Conservation (phyloP, 306 rosid genomes). For the Quercus ilex region DNA sequence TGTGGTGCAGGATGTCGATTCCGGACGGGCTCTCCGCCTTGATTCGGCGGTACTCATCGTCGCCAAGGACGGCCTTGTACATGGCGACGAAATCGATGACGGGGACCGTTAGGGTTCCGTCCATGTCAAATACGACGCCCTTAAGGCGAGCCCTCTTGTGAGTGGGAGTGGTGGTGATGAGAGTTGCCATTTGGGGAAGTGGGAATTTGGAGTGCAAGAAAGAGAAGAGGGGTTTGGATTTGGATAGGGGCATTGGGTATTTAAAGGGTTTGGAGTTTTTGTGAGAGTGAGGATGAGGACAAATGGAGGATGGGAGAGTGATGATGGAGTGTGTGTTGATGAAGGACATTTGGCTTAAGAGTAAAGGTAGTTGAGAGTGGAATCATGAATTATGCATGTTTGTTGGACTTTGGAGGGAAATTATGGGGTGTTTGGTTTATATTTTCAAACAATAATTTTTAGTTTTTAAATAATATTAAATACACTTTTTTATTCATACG, state of each 20-base stretch:
- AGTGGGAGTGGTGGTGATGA: not conserved
- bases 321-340: not conserved
- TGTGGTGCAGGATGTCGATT: slow-evolving; percentile 68
- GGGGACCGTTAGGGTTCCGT: slow-evolving; percentile 92
- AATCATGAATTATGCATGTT: not conserved
- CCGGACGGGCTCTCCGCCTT: slow-evolving; percentile 61
- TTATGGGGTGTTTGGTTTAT: too few relatives aligned
- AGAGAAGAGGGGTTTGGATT: slow-evolving; percentile 18
- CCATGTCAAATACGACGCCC: slow-evolving; percentile 97
- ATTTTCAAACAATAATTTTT: too few relatives aligned
- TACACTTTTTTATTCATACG: accelerated
- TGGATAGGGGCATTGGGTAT: not conserved
- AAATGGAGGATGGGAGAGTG: not conserved
- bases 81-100: slow-evolving; percentile 79
- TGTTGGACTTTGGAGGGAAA: not conserved
- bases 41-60: slow-evolving; percentile 53
- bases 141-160: slow-evolving; percentile 52
- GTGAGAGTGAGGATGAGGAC: not conserved
- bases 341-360: not conserved
- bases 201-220: slow-evolving; percentile 14
- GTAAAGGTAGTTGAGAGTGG: not conserved
- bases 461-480: too few relatives aligned
- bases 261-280: not conserved
- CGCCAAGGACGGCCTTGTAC: slow-evolving; percentile 85
- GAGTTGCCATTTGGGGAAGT: slow-evolving; percentile 37